Conservation (phyloP, 1,284 basidiomycete genomes). For the Rugosomyces carneus region DNA sequence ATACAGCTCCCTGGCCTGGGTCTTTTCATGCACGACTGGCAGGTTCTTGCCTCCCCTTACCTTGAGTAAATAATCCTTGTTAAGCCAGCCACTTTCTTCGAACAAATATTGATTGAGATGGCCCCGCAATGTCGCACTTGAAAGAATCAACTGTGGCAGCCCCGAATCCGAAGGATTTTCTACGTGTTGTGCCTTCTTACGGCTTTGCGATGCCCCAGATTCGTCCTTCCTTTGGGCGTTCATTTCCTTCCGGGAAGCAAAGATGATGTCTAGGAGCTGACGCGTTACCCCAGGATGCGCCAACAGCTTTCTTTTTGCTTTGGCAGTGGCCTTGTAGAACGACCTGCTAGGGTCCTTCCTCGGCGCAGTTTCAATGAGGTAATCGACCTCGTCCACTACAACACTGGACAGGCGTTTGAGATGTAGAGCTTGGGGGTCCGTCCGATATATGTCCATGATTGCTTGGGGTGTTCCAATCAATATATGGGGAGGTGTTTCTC, state of each 20-base stretch:
- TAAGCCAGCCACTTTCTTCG: conserved; percentile 50
- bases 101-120: conserved; percentile 48
- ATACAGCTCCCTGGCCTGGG: conserved; percentile 2
- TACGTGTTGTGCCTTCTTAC: conserved; percentile 17
- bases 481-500: conserved; percentile 50
- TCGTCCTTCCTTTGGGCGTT: conserved; percentile 21
- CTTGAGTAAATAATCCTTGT: conserved; percentile 38
- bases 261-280: conserved; percentile 53
- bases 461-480: conserved; percentile 70
- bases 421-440: conserved; percentile 37
- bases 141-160: conserved; percentile 55
- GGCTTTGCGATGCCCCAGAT: conserved; percentile 18
- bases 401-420: conserved; percentile 46
- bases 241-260: conserved; percentile 27
- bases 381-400: conserved; percentile 72
- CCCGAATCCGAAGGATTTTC: conserved; percentile 13
- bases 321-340: conserved; percentile 25
- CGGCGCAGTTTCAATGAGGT: conserved; percentile 49
- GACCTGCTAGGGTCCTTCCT: conserved; percentile 31
- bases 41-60: conserved; percentile 28
- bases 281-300: conserved; percentile 55
- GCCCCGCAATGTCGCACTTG: conserved; percentile 62
- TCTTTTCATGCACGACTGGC: background rate
- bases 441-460: conserved; percentile 46
- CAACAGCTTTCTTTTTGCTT: conserved; percentile 35